A percentile compares a stretch with the other conserved stretches of the same genome.
Conservation (phyloP, 1,284 basidiomycete genomes). For the Naganishia sp. region DNA sequence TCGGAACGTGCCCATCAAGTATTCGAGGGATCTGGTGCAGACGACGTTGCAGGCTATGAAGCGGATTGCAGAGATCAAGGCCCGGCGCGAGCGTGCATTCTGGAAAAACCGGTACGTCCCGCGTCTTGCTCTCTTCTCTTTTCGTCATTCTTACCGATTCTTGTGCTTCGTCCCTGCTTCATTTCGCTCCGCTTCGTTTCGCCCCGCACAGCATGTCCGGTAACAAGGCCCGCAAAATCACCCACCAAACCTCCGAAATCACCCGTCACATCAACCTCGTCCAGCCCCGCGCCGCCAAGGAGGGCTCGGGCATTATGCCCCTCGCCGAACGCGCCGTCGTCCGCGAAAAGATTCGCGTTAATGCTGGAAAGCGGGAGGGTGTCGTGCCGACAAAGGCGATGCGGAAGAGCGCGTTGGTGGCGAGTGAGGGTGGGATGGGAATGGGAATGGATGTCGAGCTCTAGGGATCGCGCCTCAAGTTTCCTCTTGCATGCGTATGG, state of each 20-base stretch:
- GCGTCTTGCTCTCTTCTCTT: slow-evolving; percentile 4
- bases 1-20: slow-evolving; percentile 94
- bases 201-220: slow-evolving; percentile 68
- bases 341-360: slow-evolving; percentile 76
- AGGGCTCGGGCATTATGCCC: slow-evolving; percentile 45
- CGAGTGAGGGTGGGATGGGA: slow-evolving; percentile 52
- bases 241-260: slow-evolving; percentile 58
- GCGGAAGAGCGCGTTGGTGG: slow-evolving; percentile 65
- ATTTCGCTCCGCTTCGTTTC: too few relatives aligned
- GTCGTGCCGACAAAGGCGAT: slow-evolving; percentile 53
- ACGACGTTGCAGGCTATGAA: slow-evolving; percentile 98
- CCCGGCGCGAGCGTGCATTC: slow-evolving; percentile 91
- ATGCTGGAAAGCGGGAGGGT: slow-evolving; percentile 62
- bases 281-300: slow-evolving; percentile 58
- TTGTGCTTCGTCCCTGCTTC: too few relatives aligned
- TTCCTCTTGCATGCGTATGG: neutral
- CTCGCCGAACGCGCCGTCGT: slow-evolving; percentile 50
- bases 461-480: neutral
- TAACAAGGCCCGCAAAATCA: slow-evolving; percentile 53
- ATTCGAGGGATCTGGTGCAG: slow-evolving; percentile 90
- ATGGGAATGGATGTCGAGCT: slow-evolving; percentile 46
- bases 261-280: slow-evolving; percentile 66
- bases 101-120: slow-evolving; percentile 78
- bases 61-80: slow-evolving; percentile 88
- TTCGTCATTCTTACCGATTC: too few relatives aligned